Conservation (phyloP, 495 filamentous ascomycete species). For the Pseudomonodictys pantanalensis region DNA sequence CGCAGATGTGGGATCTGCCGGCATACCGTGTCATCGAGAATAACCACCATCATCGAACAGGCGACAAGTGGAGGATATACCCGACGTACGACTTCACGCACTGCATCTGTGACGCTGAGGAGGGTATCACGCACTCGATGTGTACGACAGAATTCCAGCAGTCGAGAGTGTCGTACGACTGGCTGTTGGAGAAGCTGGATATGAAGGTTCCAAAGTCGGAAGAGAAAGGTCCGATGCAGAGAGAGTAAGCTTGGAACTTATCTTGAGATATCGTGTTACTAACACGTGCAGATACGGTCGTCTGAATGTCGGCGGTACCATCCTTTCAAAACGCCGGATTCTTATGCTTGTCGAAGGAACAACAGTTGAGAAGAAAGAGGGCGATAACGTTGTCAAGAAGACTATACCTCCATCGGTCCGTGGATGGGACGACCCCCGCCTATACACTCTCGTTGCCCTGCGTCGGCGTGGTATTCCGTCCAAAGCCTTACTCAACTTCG, state of each 20-base stretch:
- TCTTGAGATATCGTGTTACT: neutral
- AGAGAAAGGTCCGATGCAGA: constrained; percentile 67
- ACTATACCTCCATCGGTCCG: constrained; percentile 52
- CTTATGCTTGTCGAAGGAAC: constrained; percentile 62
- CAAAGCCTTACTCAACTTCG: constrained; percentile 79
- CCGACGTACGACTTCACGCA: constrained; percentile 92
- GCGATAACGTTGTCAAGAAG: constrained; percentile 27
- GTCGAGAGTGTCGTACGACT: constrained; percentile 78
- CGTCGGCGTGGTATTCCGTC: constrained; percentile 81
- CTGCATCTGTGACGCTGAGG: constrained; percentile 83
- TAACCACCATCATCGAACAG: constrained; percentile 68
- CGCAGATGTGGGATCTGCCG: constrained; percentile 68
- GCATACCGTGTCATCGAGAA: constrained; percentile 73
- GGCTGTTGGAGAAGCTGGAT: constrained; percentile 72
- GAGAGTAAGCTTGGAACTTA: constrained; percentile 53
- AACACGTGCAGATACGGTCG: constrained; percentile 57
- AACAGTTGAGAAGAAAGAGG: constrained; percentile 41
- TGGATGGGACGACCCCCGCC: constrained; percentile 84
- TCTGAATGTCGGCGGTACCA: constrained; percentile 74
- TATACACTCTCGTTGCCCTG: constrained; percentile 85
- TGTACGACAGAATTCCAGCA: constrained; percentile 85
- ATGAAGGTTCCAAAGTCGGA: constrained; percentile 53
- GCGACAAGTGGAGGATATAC: constrained; percentile 75
- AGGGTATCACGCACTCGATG: constrained; percentile 82
- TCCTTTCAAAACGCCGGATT: constrained; percentile 81